Evolutionary conservation across 163 green algal species (phyloP), one percentile per base, ranked within the genome.

Genomic region (Scenedesmus sp.): DNA sequence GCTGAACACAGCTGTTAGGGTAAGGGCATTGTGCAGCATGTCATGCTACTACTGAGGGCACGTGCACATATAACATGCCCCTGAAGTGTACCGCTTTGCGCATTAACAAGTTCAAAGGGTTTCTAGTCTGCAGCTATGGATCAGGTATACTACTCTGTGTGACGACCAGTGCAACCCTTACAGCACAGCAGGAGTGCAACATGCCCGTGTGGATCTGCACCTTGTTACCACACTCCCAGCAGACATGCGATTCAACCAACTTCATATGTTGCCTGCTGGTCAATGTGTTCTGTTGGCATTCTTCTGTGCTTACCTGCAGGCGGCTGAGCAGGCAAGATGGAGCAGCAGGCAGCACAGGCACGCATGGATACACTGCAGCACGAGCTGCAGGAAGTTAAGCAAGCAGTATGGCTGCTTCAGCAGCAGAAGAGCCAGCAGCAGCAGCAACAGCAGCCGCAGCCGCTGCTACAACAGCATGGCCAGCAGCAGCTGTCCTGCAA

Each of bases 321-420:
- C 30, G 22, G 86, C 86, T 40, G 49, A 85, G 44, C 42, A 70
- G 20, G 86, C 49, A 42, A 81, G 86, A 51, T 79, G 76, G 70
- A 84, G 86, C 86, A 90, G 44, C 44, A 85, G 35, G 86, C 70
- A 73, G 72, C 86, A 53, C 20, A 40, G 56, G 49, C 80, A 37
- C 37, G 80, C 37, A 82, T 82, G 80, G 80, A 86, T 40, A 22
- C 37, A 12, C 44, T 86, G 44, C 51, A 46, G 49, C 18, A 90
- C 3, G 15, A 85, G 49, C 35, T 90, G 72, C 86, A 90, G 86
- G 44, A 86, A 12, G 37, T 61, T 7, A 46, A 86, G 80, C 70
- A 90, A 33, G 33, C 46, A 33, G 42, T 84, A 1, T 2, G 53
- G n/a, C 70, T 85, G 86, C 72, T 85, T 0, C 70, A 85, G 35